phyloP scores from a whole-genome alignment of 2,329 filamentous ascomycete genomes.

The Leptodontidium sp. region DNA sequence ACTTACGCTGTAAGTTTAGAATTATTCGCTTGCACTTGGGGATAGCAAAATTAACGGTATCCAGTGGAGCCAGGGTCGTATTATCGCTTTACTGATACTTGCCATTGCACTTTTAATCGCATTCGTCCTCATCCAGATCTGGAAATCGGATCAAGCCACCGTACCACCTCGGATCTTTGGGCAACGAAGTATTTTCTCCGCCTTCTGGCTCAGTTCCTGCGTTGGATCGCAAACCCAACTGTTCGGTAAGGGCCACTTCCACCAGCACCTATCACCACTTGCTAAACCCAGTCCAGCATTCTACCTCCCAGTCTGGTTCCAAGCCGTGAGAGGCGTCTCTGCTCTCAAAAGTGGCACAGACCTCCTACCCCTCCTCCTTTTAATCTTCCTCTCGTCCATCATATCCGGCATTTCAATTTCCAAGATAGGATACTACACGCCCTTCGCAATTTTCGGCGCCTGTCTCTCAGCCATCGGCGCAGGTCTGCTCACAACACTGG shows the following conservation, averaged over 20 bases:
- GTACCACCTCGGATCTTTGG: slow-evolving; percentile 49
- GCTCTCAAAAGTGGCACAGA: too few relatives aligned
- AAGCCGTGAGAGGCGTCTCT: slow-evolving; percentile 47
- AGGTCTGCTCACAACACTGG: slow-evolving; percentile 48
- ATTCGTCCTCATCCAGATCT: slow-evolving; percentile 44
- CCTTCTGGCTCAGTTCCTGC: slow-evolving; percentile 37
- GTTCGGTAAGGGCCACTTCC: slow-evolving; percentile 20
- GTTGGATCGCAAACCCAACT: slow-evolving; percentile 21
- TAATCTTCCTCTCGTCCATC: too few relatives aligned
- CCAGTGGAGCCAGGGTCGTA: slow-evolving; percentile 36
- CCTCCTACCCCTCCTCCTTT: too few relatives aligned
- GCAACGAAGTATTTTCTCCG: slow-evolving; percentile 41
- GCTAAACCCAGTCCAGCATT: slow-evolving; percentile 45
- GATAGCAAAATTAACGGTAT: background rate
- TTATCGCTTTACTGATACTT: slow-evolving; percentile 47
- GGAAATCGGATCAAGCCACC: slow-evolving; percentile 38
- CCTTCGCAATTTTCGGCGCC: slow-evolving; percentile 33
- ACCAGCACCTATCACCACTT: background rate
- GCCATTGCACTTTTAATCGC: slow-evolving; percentile 43
- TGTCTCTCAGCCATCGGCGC: slow-evolving; percentile 28
- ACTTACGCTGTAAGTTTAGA: slow-evolving; percentile 36
- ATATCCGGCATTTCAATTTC: too few relatives aligned
- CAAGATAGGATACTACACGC: slow-evolving; percentile 44
- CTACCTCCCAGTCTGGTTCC: slow-evolving; percentile 57
- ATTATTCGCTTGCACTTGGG: background rate